Base-by-base conservation (phyloP, 2,329 filamentous ascomycete genomes). In the Metarhizium brunneum region DNA sequence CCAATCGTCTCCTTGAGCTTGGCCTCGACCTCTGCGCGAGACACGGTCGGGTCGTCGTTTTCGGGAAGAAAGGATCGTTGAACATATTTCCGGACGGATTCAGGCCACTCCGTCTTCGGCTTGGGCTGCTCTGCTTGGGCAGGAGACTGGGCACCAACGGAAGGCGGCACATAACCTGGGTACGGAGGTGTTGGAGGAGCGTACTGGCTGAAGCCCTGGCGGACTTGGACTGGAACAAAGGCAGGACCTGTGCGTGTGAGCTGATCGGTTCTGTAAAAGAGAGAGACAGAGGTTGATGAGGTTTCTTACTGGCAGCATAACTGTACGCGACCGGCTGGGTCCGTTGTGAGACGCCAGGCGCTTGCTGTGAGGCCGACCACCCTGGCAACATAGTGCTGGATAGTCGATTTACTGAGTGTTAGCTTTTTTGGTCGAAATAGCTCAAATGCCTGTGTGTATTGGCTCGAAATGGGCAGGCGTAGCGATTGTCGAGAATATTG, bases 1-100 rank as follows among this genome's bases (percentile, higher is more conserved):
- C 87, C 89, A 68, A 99, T 96, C 62, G 91, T 87, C 58, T 86
- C 76, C 71, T 92, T 96, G 60, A 99, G 76, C 67, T 91, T 95
- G 58, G 78, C 76, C 70, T 96, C 88, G 78, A 96, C 87, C 56
- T 95, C 90, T 54, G 78, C 65, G 54, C 81, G 80, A 52, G 75
- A 70, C 49, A 92, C 81, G 43, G 81, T 79, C 5, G 79, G 65
- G 59, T 88, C 79, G 61, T 85, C 76, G 67, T 91, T 88, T 57
- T 84, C 81, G 30, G 84, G 81, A 52, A 88, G 84, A 68, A 97
- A 97, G 30, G 91, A 92, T 66, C 91, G 85, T 65, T 91, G 87
- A 36, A 97, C 92, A 73, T 96, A 97, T 61, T 81, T 78, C 63
- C 91, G 88, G 58, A 97, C 90, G n/a, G 86, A 82, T 47, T 82